Percentiles rank a stretch among this genome's conserved stretches.
Conservation (phyloP, 2,329 filamentous ascomycete genomes). For the Trichoderma koningiopsis region DNA sequence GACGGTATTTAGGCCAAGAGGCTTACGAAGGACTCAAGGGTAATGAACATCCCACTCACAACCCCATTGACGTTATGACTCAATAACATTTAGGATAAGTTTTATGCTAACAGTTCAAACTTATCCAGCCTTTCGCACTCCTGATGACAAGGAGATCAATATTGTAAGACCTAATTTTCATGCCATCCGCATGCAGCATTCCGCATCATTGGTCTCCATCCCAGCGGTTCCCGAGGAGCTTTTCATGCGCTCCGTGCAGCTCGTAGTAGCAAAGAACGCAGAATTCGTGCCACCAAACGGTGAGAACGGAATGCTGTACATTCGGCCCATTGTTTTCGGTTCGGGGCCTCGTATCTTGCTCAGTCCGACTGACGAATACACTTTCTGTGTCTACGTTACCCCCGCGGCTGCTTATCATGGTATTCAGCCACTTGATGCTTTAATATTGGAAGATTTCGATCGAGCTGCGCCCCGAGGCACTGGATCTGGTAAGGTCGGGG, state of each 20-base stretch:
- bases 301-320: slow-evolving; percentile 66
- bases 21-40: slow-evolving; percentile 25
- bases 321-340: slow-evolving; percentile 67
- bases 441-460: slow-evolving; percentile 71
- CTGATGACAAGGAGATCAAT: slow-evolving; percentile 7
- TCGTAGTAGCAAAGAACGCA: slow-evolving; percentile 66
- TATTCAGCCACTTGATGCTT: slow-evolving; percentile 60
- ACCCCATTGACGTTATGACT: neutral
- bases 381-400: slow-evolving; percentile 63
- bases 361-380: slow-evolving; percentile 59
- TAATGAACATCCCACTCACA: neutral
- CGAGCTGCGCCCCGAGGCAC: slow-evolving; percentile 67
- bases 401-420: slow-evolving; percentile 69
- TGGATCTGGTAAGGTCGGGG: slow-evolving; percentile 67
- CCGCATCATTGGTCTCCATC: slow-evolving; percentile 52
- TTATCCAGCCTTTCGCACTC: slow-evolving; percentile 9
- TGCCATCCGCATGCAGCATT: slow-evolving; percentile 19
- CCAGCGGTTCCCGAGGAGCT: slow-evolving; percentile 60
- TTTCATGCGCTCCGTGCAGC: slow-evolving; percentile 60
- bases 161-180: slow-evolving; percentile 19
- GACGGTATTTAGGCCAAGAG: slow-evolving; percentile 6
- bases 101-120: neutral
- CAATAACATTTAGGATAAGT: neutral
- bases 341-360: neutral
- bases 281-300: slow-evolving; percentile 67